phyloP scores from a whole-genome alignment of 108 stramenopile species.

The Epithemia pelagica region DNA sequence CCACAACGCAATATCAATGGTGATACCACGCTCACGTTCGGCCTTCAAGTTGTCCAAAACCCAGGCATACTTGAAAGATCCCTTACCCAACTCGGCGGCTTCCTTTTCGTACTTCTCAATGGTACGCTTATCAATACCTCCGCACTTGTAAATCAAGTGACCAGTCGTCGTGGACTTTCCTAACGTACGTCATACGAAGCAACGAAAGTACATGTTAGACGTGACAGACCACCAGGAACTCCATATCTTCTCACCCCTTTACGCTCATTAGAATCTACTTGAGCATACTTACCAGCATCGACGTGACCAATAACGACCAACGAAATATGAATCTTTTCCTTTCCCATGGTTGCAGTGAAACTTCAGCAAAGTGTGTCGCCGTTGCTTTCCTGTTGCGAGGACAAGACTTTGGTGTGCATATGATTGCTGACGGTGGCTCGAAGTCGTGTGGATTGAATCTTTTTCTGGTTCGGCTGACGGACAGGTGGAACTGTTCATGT shows the following conservation, averaged over 20 bases:
- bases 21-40: slow-evolving; percentile 92
- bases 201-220: neutral
- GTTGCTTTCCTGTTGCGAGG: too few relatives aligned
- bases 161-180: slow-evolving; percentile 96
- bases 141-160: slow-evolving; percentile 88
- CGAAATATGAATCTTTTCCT: slow-evolving; percentile 56
- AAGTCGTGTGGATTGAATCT: too few relatives aligned
- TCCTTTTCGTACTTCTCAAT: slow-evolving; percentile 97
- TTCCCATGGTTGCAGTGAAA: slow-evolving; percentile 19
- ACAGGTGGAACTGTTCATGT: too few relatives aligned
- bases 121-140: slow-evolving; percentile 89
- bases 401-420: too few relatives aligned
- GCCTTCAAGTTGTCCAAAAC: slow-evolving; percentile 93
- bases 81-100: slow-evolving; percentile 89
- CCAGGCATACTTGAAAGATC: slow-evolving; percentile 95
- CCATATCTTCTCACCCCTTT: too few relatives aligned
- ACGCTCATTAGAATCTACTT: too few relatives aligned
- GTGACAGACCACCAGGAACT: too few relatives aligned
- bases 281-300: slow-evolving; percentile 44
- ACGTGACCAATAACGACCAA: slow-evolving; percentile 67
- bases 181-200: slow-evolving; percentile 19
- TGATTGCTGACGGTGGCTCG: too few relatives aligned
- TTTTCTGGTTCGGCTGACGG: too few relatives aligned
- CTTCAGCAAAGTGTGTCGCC: too few relatives aligned
- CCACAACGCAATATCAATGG: slow-evolving; percentile 92